Base-by-base conservation (phyloP, 345 rosid genomes). In the Hevea brasiliensis region DNA sequence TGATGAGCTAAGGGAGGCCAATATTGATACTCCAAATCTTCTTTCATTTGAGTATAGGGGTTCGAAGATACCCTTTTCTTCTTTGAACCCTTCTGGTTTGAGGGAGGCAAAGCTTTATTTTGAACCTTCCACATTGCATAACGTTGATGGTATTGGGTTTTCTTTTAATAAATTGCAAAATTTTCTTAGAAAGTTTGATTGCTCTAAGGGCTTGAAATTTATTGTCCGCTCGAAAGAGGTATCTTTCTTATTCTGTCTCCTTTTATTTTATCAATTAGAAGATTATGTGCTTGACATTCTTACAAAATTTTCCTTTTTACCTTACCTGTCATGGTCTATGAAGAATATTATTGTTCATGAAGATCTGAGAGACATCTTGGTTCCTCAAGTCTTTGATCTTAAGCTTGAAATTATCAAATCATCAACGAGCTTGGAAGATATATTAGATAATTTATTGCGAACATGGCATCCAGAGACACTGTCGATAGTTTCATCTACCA, bases 261-360 rank as follows among this genome's bases (percentile, higher is more conserved):
- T 35, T 37, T 27, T 51, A 13, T 50, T 27, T 61, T 44, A 7
- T 14, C 3, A 44, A 1, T 44, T 12, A 29, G 23, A 4, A 12
- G 51, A 21, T 37, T 37, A 18, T 9, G 8, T 56, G 26, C 29
- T 55, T 57, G 40, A 18, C 32, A 24, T 51, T 40, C 61, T 37
- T 14, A 37, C 8, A 24, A 24, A 37, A 21, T 15, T 40, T 67
- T 50, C 6, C 10, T 57, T 62, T 35, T 10, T 27, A 21, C 42
- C 37, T 23, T 70, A 24, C 64, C 29, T 42, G 65, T 61, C 11
- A 10, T 68, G n/a, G 27, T 77, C 21, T 32, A 23, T 61, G 13
- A 60, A 81, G 85, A 41, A 69, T 70, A 41, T 79, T 50, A 70
- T 81, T 65, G 66, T 81, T 71, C 83, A 81, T 54, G 85, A 83